Percentiles rank a stretch among this genome's conserved stretches.
phyloP scores from a whole-genome alignment of 2,329 filamentous ascomycete genomes.

The Monosporascus sp. region DNA sequence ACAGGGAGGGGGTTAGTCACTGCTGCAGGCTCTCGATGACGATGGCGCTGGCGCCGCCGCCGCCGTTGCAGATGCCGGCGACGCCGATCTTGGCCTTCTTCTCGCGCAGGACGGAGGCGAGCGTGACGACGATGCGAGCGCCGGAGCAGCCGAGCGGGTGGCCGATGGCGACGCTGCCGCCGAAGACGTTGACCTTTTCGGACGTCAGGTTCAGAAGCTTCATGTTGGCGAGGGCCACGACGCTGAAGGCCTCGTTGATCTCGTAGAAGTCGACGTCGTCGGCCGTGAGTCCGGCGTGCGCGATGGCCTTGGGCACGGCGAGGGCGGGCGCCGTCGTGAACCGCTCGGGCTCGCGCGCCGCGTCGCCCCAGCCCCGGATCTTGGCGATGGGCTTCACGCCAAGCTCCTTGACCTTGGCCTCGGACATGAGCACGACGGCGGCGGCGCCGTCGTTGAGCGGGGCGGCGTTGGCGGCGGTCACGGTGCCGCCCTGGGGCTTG shows the following conservation, averaged over 20 bases:
- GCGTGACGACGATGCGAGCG: slow-evolving; percentile 85
- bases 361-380: slow-evolving; percentile 96
- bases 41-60: slow-evolving; percentile 88
- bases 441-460: slow-evolving; percentile 93
- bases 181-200: slow-evolving; percentile 91
- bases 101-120: slow-evolving; percentile 82
- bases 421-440: slow-evolving; percentile 87
- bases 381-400: slow-evolving; percentile 88
- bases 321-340: slow-evolving; percentile 93
- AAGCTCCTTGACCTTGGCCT: slow-evolving; percentile 89
- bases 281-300: slow-evolving; percentile 79
- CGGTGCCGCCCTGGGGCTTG: slow-evolving; percentile 73
- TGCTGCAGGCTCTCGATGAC: slow-evolving; percentile 73
- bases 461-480: slow-evolving; percentile 94
- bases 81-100: slow-evolving; percentile 91
- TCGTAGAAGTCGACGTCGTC: slow-evolving; percentile 87
- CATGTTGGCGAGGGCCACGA: slow-evolving; percentile 92
- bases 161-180: slow-evolving; percentile 90
- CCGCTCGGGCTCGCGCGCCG: slow-evolving; percentile 82
- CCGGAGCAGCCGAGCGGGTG: slow-evolving; percentile 93
- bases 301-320: slow-evolving; percentile 94
- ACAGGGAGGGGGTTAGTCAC: slow-evolving; percentile 4
- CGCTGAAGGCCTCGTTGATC: slow-evolving; percentile 99
- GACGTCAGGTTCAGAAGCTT: slow-evolving; percentile 76
- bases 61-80: slow-evolving; percentile 96